Conservation (phyloP, 2,329 filamentous ascomycete species). For the Alternaria ventricosa region DNA sequence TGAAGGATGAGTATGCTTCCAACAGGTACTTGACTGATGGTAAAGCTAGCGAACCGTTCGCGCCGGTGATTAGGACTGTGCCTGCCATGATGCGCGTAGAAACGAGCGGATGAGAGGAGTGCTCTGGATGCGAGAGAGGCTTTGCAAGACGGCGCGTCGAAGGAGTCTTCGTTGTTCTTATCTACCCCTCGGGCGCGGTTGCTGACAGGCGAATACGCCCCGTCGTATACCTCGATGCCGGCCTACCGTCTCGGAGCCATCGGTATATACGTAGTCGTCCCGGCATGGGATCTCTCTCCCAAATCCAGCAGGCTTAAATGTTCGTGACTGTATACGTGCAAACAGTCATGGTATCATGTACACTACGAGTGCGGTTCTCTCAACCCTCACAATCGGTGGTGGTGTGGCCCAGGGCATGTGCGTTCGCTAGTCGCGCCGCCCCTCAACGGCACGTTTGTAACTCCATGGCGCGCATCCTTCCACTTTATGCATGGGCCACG, state of each 20-base stretch:
- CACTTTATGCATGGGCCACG: not conserved
- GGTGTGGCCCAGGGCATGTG: not conserved
- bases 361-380: not conserved
- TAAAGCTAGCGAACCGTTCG: slow-evolving; percentile 34
- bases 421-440: not conserved
- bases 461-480: not conserved
- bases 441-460: not conserved
- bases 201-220: not conserved
- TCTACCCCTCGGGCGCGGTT: not conserved
- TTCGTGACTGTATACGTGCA: not conserved
- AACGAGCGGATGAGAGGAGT: too few relatives aligned
- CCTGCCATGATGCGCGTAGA: not conserved
- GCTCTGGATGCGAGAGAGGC: not conserved
- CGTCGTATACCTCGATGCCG: not conserved
- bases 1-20: slow-evolving; percentile 15
- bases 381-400: not conserved
- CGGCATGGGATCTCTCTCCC: not conserved
- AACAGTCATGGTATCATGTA: not conserved
- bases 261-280: not conserved
- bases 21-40: slow-evolving; percentile 25
- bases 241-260: not conserved
- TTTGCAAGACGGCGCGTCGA: not conserved
- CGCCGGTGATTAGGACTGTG: slow-evolving; percentile 21
- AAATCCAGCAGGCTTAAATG: not conserved
- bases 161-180: not conserved